These are phyloP conservation scores for Lachnellula suecica DNA, from an alignment of 2,329 filamentous ascomycete genomes.

Conservation along the genomic window DNA sequence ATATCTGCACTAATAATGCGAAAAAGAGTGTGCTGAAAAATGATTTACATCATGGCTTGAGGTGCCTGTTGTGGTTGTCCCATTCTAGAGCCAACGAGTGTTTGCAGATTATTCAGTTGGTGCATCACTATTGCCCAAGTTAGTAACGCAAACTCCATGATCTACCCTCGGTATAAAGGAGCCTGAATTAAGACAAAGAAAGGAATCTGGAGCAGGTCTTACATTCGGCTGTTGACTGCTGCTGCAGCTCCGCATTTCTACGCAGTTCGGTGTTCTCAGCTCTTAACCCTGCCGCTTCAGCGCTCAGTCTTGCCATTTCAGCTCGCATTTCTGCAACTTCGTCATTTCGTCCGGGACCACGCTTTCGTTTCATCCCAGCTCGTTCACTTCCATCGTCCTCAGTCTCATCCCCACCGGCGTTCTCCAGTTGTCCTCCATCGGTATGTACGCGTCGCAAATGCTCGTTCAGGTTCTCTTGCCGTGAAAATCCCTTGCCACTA, in stretches of 20 bases:
- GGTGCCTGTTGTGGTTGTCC: slow-evolving; percentile 11
- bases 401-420: slow-evolving; percentile 40
- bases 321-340: slow-evolving; percentile 47
- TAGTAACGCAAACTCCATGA: neutral
- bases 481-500: slow-evolving; percentile 84
- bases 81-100: slow-evolving; percentile 18
- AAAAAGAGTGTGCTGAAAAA: neutral
- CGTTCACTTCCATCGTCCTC: slow-evolving; percentile 44
- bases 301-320: slow-evolving; percentile 62
- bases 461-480: slow-evolving; percentile 91
- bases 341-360: slow-evolving; percentile 41
- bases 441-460: slow-evolving; percentile 89
- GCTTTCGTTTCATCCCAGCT: slow-evolving; percentile 43
- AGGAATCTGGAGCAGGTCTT: neutral
- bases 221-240: slow-evolving; percentile 16
- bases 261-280: slow-evolving; percentile 62
- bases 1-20: neutral
- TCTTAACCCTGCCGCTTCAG: slow-evolving; percentile 66
- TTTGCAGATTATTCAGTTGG: slow-evolving; percentile 22
- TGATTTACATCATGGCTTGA: slow-evolving; percentile 18
- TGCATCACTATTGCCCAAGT: slow-evolving; percentile 13
- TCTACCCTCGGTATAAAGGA: neutral
- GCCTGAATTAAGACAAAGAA: neutral
- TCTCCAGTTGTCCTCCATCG: slow-evolving; percentile 36
- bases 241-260: slow-evolving; percentile 48